phyloP scores from a whole-genome alignment of 1,284 basidiomycete species.

The Ustilago curta region DNA sequence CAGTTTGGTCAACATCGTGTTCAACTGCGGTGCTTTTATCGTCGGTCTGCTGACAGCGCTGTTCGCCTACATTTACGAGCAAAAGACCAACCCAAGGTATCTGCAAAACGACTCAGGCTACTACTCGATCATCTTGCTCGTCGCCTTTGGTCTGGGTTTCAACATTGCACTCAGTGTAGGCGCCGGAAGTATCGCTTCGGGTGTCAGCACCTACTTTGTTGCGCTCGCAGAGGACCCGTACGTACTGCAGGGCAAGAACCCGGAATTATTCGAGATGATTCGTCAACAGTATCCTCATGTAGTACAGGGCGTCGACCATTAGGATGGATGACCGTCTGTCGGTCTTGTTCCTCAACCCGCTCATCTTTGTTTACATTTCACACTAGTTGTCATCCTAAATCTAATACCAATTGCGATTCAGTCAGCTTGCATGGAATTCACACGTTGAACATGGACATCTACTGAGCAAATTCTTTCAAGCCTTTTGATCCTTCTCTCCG shows the following conservation, averaged over 20 bases:
- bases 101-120: slow-evolving; percentile 53
- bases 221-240: slow-evolving; percentile 62
- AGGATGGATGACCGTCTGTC: neutral
- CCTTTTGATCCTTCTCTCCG: slow-evolving; percentile 44
- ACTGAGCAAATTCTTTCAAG: neutral
- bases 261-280: slow-evolving; percentile 59
- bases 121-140: slow-evolving; percentile 57
- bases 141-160: slow-evolving; percentile 67
- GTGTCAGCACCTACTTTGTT: slow-evolving; percentile 70
- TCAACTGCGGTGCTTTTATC: slow-evolving; percentile 74
- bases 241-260: slow-evolving; percentile 52
- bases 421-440: too few species aligned
- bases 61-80: slow-evolving; percentile 84
- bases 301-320: slow-evolving; percentile 67
- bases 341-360: too few species aligned
- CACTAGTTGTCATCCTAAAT: too few species aligned
- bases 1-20: slow-evolving; percentile 78
- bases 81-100: slow-evolving; percentile 59
- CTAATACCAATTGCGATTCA: too few species aligned
- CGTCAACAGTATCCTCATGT: slow-evolving; percentile 63
- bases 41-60: slow-evolving; percentile 82
- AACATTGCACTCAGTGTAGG: slow-evolving; percentile 68
- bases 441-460: neutral
- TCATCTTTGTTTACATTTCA: too few species aligned
- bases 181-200: slow-evolving; percentile 64